Base-by-base conservation (phyloP, 2,329 filamentous ascomycete genomes). In the Fusarium tuaranense region DNA sequence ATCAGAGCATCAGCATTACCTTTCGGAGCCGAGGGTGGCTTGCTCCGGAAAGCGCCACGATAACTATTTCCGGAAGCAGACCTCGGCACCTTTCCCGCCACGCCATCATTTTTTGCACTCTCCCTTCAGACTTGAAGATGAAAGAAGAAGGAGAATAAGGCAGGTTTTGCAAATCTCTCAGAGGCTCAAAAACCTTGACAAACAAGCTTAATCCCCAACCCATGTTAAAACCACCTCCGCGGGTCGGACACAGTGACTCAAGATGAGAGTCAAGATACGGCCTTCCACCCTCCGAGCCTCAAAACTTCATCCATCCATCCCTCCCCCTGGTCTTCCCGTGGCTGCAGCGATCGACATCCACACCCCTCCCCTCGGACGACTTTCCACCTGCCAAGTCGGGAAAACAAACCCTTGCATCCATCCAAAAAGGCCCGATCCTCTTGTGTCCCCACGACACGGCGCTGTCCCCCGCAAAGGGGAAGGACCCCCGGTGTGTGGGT, bases 301-400 rank as follows among this genome's bases (percentile, higher is more conserved):
- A 62, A 36, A 7, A 34, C 32, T 34, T 34, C 27, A 12, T 13
- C 10, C 10, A 5, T 32, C 27, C n/a, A 12, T 13, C 10, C 10
- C 5, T 32, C 27, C n/a, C 12, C 27, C 41, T 36, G 25, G 38
- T 44, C 60, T 36, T 63, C 59, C 41, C 59, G 60, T 30, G 27
- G 27, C 41, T 46, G 59, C 59, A 34, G 20, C 39, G 59, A 62
- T 62, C 59, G 59, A 53, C 48, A 53, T 3, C 18, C 48, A 53
- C 48, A 30, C 25, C 32, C 7, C 39, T 30, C n/a, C 41, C 41
- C 16, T 72, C 69, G 65, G 61, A 70, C 65, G 70, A 69, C 65
- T 62, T 30, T 32, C 25, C 27, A 74, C 72, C 72, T 74, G 69
- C 72, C 72, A 39, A 48, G 69, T 74, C 75, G 34, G 62, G 72